Evolutionary conservation across 2,329 filamentous ascomycete species (phyloP), one percentile per base, ranked within the genome.

Genomic region (Berkeleyomyces rouxiae): DNA sequence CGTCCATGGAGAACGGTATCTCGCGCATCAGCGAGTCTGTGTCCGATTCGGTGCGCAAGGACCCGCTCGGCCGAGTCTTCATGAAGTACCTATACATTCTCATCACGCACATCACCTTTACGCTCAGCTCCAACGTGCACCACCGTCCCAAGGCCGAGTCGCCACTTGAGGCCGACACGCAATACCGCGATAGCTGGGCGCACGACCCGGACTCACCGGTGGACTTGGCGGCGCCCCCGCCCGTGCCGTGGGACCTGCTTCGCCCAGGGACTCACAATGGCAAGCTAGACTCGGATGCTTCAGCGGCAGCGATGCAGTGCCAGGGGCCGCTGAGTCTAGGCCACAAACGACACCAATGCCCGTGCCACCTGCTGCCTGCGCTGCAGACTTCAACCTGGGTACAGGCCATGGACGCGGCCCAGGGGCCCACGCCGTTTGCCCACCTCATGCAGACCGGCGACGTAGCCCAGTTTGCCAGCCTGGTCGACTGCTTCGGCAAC

Each of bases 201-300:
- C 67, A 69, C 58, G 72, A 73, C 16, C 64, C 67, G 0, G 67
- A 70, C 11, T 68, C 70, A 3, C 70, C 71, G 1, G 64, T 60
- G 0, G 47, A 65, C 39, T 44, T 61, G n/a, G 58, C 46, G 3
- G 10, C 16, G 2, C 59, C 58, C 4, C 59, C 58, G 44, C 72
- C 75, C 3, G 67, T 82, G 3, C 77, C 80, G 0, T 78, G 79
- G 23, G 78, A 82, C 66, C 79, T 79, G 44, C 69, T 82, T 5
- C 72, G 68, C n/a, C 65, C 74, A 16, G 69, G 70, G 10, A 53
- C 67, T 23, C n/a, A n/a, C 39, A 13, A 11, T 44, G 7, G 6
- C 11, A 11, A 11, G 7, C 11, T 42, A 11, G 11, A 31, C 6
- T 31, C 10, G 47, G 47, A 51, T 11, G 10, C 6, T 51, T 31